Percentiles rank a stretch among this genome's conserved stretches.
Conservation (phyloP, 768 basidiomycete genomes). For the Mycena metata region DNA sequence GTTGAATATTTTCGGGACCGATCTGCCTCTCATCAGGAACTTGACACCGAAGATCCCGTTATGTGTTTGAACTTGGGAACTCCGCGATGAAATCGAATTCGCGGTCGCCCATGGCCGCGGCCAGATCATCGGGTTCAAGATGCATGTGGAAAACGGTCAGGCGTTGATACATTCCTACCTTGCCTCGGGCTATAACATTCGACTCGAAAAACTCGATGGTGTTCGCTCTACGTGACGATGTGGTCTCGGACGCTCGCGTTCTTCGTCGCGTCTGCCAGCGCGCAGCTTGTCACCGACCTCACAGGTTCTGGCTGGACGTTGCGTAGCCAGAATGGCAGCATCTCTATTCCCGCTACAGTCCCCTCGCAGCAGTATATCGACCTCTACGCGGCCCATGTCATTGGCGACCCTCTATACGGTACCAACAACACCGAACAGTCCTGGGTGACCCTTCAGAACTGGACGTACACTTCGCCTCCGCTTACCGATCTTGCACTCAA, state of each 20-base stretch:
- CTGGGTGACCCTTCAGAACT: constrained; percentile 28
- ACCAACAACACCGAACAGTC: constrained; percentile 29
- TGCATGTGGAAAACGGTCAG: too few species aligned
- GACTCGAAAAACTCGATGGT: too few species aligned
- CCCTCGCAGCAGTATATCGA: constrained; percentile 32
- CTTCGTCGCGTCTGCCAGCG: constrained; percentile 23
- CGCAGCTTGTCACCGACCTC: constrained; percentile 26
- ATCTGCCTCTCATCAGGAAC: too few species aligned
- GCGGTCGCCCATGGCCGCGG: too few species aligned
- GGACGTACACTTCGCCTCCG: constrained; percentile 29
- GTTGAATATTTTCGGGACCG: too few species aligned
- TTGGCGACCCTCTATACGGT: constrained; percentile 27
- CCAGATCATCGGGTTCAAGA: too few species aligned
- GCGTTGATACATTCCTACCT: too few species aligned
- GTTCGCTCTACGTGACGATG: neutral
- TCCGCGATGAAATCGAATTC: too few species aligned
- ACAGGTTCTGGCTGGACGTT: constrained; percentile 28
- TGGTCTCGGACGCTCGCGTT: constrained; percentile 4
- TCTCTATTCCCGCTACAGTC: constrained; percentile 25
- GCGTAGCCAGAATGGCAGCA: constrained; percentile 26
- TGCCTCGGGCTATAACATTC: too few species aligned
- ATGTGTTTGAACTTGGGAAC: too few species aligned
- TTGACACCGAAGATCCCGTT: too few species aligned
- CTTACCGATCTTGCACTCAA: constrained; percentile 13
- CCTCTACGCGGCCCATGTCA: constrained; percentile 17